These are phyloP conservation scores for Extremus antarcticus DNA, from an alignment of 495 filamentous ascomycete genomes.

Conservation along the genomic window DNA sequence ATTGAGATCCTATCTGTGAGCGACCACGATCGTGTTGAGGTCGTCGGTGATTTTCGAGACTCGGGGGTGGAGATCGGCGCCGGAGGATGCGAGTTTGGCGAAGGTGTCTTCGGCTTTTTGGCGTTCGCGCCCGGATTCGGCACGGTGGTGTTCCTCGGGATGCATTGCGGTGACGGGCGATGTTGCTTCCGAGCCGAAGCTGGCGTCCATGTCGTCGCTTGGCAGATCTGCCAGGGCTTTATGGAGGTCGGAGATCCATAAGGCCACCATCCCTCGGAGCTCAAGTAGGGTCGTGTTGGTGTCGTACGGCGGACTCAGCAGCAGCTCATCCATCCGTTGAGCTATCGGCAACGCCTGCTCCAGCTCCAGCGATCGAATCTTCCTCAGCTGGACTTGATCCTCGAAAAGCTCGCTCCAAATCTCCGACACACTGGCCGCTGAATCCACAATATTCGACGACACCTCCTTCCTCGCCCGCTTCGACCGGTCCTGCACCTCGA, in stretches of 20 bases:
- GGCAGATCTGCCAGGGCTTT: background rate
- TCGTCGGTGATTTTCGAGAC: background rate
- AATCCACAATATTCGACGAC: background rate
- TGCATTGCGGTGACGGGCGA: background rate
- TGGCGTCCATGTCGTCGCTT: background rate
- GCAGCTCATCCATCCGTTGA: constrained; percentile 49
- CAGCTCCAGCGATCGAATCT: constrained; percentile 27
- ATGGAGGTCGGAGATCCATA: constrained; percentile 56
- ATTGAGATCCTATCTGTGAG: background rate
- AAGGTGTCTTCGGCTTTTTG: background rate
- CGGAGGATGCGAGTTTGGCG: background rate
- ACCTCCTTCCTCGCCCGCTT: background rate
- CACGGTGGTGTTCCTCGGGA: background rate
- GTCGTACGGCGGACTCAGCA: constrained; percentile 54
- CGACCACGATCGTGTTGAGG: background rate
- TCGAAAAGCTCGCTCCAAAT: background rate
- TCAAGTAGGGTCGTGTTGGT: constrained; percentile 46
- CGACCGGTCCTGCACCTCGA: constrained; percentile 43
- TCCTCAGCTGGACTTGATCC: constrained; percentile 2
- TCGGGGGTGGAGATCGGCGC: background rate
- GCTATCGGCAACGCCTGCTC: constrained; percentile 45
- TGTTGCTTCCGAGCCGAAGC: background rate
- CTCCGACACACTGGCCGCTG: background rate
- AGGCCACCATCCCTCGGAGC: constrained; percentile 53
- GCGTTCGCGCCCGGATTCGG: background rate